Percentiles rank a stretch among this genome's conserved stretches.
Conservation (phyloP, 1,284 basidiomycete species). For the Cryptococcus floricola region DNA sequence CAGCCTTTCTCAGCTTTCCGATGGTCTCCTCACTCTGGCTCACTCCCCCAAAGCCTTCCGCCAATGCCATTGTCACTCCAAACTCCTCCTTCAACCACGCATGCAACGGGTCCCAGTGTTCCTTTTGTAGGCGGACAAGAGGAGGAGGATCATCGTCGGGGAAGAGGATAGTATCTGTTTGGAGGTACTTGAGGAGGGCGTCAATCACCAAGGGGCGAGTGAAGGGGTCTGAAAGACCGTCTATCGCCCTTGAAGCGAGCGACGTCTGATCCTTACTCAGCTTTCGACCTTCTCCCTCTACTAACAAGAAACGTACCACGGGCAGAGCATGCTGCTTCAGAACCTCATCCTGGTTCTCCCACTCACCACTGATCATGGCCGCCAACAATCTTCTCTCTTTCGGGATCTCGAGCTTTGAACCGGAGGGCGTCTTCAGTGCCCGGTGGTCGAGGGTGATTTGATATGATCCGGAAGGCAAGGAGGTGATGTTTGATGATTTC, state of each 20-base stretch:
- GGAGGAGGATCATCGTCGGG: constrained; percentile 70
- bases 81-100: constrained; percentile 70
- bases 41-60: constrained; percentile 64
- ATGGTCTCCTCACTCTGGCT: constrained; percentile 67
- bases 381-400: constrained; percentile 68
- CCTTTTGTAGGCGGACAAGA: constrained; percentile 74
- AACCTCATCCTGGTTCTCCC: constrained; percentile 85
- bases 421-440: constrained; percentile 80
- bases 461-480: constrained; percentile 51
- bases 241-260: constrained; percentile 80
- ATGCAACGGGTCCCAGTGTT: constrained; percentile 86
- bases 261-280: constrained; percentile 65
- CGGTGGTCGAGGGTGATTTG: constrained; percentile 78
- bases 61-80: constrained; percentile 62
- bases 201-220: constrained; percentile 64
- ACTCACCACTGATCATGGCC: constrained; percentile 84
- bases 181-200: constrained; percentile 78
- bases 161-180: constrained; percentile 94
- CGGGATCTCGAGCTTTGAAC: constrained; percentile 70
- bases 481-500: constrained; percentile 71
- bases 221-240: constrained; percentile 62
- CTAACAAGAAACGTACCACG: constrained; percentile 58
- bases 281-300: background rate
- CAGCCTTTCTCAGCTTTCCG: constrained; percentile 57
- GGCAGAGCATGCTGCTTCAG: constrained; percentile 89